phyloP scores from a whole-genome alignment of 495 filamentous ascomycete genomes.

The Aspergillus steynii region DNA sequence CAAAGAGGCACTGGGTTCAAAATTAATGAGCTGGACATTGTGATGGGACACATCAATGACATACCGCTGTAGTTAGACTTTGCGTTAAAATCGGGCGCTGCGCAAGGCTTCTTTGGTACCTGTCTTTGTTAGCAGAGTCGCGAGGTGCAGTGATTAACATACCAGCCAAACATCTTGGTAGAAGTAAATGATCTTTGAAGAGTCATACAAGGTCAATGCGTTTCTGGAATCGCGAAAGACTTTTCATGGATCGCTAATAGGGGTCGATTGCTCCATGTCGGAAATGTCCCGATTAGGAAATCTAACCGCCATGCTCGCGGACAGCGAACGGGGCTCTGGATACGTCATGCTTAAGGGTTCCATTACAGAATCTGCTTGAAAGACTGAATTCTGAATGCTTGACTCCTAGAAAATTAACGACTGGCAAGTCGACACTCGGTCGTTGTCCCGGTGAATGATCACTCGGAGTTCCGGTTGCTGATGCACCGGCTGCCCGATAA shows the following conservation, averaged over 20 bases:
- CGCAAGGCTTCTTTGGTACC: slow-evolving; percentile 14
- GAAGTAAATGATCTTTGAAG: background rate
- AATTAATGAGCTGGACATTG: background rate
- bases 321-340: background rate
- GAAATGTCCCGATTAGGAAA: background rate
- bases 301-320: background rate
- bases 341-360: background rate
- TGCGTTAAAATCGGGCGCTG: slow-evolving; percentile 14
- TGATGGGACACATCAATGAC: background rate
- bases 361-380: no score
- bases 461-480: no score
- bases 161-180: slow-evolving; percentile 12
- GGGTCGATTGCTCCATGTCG: background rate
- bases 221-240: background rate
- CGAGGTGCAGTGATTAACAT: background rate
- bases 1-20: slow-evolving; percentile 5
- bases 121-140: background rate
- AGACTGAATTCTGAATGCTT: no score
- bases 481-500: no score
- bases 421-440: no score
- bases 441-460: no score
- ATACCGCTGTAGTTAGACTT: slow-evolving; percentile 14
- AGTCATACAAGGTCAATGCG: background rate
- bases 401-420: no score
- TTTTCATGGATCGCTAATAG: background rate